phyloP scores from a whole-genome alignment of 1,139 yeast genomes.

The Saccharomyces hybrid region DNA sequence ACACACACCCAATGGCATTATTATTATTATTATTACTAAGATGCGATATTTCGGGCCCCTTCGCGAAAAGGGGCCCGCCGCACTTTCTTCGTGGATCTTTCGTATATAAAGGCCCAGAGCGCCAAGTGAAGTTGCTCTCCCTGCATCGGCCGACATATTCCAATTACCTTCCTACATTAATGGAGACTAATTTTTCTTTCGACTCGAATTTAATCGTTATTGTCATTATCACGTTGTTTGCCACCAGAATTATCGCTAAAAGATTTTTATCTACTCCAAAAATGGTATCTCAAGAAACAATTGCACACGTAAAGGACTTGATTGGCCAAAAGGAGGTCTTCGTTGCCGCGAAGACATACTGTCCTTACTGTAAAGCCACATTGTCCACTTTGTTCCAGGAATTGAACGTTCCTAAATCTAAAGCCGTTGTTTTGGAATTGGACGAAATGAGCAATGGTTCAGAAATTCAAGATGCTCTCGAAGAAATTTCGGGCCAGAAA shows the following conservation, averaged over 20 bases:
- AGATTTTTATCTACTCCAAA: conserved; percentile 14
- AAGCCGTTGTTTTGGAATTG: conserved; percentile 60
- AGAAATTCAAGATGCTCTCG: conserved; percentile 73
- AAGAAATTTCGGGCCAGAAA: conserved; percentile 73
- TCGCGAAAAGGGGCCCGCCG: conserved; percentile 1
- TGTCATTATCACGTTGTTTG: conserved; percentile 11
- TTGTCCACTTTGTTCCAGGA: conserved; percentile 49
- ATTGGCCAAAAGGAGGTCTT: conserved; percentile 64
- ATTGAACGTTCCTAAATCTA: conserved; percentile 33
- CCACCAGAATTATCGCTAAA: conserved; percentile 10
- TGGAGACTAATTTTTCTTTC: background rate
- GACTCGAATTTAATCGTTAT: background rate
- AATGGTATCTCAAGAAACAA: conserved; percentile 44
- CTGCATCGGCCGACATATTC: background rate
- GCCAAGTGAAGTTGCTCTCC: background rate
- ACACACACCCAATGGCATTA: background rate
- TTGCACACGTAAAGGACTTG: conserved; percentile 52
- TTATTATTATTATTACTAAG: background rate
- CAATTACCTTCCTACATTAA: background rate
- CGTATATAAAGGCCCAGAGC: background rate
- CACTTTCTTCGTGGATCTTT: background rate
- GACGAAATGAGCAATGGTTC: conserved; percentile 50
- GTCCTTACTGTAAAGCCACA: conserved; percentile 69
- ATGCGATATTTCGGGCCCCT: conserved; percentile 1
- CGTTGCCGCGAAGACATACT: conserved; percentile 72